Evolutionary conservation across 768 basidiomycete species (phyloP).

Genomic region (Lactifluus pinguis): DNA sequence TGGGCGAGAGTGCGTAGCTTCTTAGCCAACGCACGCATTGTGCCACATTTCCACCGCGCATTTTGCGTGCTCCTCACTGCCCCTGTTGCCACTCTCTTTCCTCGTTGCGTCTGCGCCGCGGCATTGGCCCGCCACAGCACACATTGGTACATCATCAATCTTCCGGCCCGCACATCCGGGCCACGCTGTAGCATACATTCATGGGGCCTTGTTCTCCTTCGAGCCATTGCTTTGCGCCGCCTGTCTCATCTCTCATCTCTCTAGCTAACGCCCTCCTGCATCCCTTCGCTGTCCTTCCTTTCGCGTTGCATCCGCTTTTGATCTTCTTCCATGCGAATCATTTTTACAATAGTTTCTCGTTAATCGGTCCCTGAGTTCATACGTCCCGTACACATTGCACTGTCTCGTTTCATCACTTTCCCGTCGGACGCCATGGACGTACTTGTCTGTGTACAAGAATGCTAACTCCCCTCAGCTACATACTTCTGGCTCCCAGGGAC

Average conservation of each 20-base stretch:
- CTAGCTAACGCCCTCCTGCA: no score
- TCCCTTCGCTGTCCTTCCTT: neutral
- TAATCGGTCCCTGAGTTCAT: neutral
- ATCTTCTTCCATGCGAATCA: neutral
- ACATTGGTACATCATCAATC: neutral
- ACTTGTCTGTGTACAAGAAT: neutral
- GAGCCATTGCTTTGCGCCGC: no score
- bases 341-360: no score
- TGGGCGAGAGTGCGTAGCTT: neutral
- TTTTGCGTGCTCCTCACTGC: neutral
- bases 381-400: neutral
- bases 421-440: constrained; percentile 6
- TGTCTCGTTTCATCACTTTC: neutral
- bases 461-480: constrained; percentile 40
- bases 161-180: constrained; percentile 6
- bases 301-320: neutral
- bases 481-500: constrained; percentile 73
- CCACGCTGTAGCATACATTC: no score
- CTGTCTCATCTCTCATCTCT: no score
- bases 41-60: neutral
- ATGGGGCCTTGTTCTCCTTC: neutral
- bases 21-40: neutral
- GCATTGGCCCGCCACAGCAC: neutral
- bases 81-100: neutral
- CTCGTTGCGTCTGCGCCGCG: constrained; percentile 2